Percentiles rank a stretch among this genome's conserved stretches.
These are phyloP conservation scores for Datura wrightii DNA, from an alignment of 257 asterid species.

Conservation along the genomic window DNA sequence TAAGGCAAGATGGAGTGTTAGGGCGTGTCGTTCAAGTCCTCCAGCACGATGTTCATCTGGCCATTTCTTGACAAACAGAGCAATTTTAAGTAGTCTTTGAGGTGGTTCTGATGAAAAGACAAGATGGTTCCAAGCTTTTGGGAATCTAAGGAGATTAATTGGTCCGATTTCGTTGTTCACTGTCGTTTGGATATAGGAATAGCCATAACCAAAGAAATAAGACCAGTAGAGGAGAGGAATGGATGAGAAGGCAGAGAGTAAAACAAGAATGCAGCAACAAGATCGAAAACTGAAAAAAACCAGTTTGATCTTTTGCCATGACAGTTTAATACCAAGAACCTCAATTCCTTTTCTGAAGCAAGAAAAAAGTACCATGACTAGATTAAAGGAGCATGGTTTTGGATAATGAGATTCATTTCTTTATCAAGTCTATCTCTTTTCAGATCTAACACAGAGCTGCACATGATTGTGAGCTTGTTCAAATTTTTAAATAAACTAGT, in stretches of 20 bases:
- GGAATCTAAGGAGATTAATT: constrained; percentile 49
- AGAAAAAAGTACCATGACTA: neutral
- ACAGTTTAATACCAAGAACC: constrained; percentile 7
- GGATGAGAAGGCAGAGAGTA: constrained; percentile 51
- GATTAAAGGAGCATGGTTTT: neutral
- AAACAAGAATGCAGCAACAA: constrained; percentile 37
- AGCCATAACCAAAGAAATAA: constrained; percentile 10
- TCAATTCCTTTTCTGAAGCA: neutral
- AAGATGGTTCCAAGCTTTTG: constrained; percentile 68
- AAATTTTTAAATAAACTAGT: neutral
- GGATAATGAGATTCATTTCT: constrained; percentile 11
- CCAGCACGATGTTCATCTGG: constrained; percentile 60
- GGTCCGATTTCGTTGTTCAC: constrained; percentile 30
- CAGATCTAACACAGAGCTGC: neutral
- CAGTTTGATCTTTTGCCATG: constrained; percentile 49
- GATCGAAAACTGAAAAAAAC: constrained; percentile 7
- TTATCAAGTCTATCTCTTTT: neutral
- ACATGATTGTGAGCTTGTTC: neutral
- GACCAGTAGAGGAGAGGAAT: constrained; percentile 52
- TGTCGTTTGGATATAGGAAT: constrained; percentile 31
- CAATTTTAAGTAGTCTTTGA: constrained; percentile 55
- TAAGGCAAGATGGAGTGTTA: constrained; percentile 11
- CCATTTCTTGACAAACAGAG: constrained; percentile 81
- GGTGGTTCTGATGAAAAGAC: constrained; percentile 50
- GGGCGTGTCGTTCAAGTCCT: constrained; percentile 79